Conservation (phyloP, 169 alveolate species). For the Cardiosporidium cionae region DNA sequence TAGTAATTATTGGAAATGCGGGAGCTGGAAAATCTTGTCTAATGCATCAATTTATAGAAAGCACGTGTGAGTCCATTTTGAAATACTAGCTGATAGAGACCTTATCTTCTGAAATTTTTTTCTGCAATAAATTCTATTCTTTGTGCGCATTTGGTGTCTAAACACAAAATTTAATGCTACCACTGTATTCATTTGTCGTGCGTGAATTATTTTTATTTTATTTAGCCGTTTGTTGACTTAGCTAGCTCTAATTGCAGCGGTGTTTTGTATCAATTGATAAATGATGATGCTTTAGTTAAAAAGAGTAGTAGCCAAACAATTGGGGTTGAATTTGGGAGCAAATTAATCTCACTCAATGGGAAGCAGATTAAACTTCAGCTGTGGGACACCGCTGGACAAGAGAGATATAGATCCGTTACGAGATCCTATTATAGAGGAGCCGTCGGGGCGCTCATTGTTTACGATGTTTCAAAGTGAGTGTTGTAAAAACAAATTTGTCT, state of each 20-base stretch:
- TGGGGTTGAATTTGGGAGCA: conserved; percentile 66
- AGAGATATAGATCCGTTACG: conserved; percentile 66
- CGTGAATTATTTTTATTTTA: not conserved
- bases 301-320: conserved; percentile 64
- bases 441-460: conserved; percentile 75
- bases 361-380: conserved; percentile 66
- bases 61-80: conserved; percentile 29
- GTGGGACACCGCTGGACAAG: conserved; percentile 86
- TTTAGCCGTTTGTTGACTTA: not conserved
- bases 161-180: too few relatives aligned
- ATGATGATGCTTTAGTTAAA: conserved; percentile 26
- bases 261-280: not conserved
- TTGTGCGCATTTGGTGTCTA: not conserved
- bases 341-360: conserved; percentile 41
- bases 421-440: conserved; percentile 80
- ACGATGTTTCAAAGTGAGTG: conserved; percentile 61
- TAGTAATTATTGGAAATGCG: conserved; percentile 53
- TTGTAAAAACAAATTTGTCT: not conserved
- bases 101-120: not conserved
- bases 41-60: conserved; percentile 55
- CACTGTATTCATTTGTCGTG: not conserved
- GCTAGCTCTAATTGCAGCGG: not conserved
- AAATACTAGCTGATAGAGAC: not conserved
- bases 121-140: too few relatives aligned
- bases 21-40: conserved; percentile 56